Evolutionary conservation across 768 basidiomycete genomes (phyloP), one percentile per base, ranked within the genome.

Genomic region (Lanmaoa rubissima): DNA sequence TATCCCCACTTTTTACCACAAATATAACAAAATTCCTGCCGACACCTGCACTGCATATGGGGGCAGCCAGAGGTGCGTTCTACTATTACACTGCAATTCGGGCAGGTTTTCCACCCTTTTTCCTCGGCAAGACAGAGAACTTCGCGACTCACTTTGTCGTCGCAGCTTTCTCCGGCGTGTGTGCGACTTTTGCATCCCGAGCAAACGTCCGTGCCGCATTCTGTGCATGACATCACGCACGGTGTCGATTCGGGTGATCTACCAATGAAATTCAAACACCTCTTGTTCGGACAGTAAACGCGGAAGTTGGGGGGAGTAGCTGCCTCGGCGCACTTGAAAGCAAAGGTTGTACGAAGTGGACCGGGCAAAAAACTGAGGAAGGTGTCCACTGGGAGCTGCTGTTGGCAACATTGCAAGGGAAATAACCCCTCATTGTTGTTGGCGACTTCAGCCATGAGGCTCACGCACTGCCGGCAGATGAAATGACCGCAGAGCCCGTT

Each of bases 41-140:
- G 24, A 31, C 85, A 86, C 21, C 77, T 73, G 59, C 86, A 88
- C 5, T 73, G 74, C 75, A 88, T 87, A 53, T 84, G 81, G 65
- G 74, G 73, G 58, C 86, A 87, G 4, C 86, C 86, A 2, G 62
- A 42, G 4, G 66, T 50, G 5, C 84, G 75, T 60, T 87, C 86
- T 36, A 87, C 76, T 48, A 87, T 73, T 31, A 74, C 71, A 6
- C 74, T 59, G 64, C 86, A 88, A 13, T 72, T 74, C 1, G 85
- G 86, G 62, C 85, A 88, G 0, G 79, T 84, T 63, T 85, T 82
- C 85, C 83, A 88, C 6, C 73, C 69, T 11, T 79, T 57, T 41
- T 72, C 53, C 5, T 64, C 64, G 0, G 83, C 85, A 13, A 90
- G 75, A 3, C 65, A 72, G n/a, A 69, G 73, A 21, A 85, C 70